Conservation (phyloP, 306 rosid species). For the Ammopiptanthus mongolicus region DNA sequence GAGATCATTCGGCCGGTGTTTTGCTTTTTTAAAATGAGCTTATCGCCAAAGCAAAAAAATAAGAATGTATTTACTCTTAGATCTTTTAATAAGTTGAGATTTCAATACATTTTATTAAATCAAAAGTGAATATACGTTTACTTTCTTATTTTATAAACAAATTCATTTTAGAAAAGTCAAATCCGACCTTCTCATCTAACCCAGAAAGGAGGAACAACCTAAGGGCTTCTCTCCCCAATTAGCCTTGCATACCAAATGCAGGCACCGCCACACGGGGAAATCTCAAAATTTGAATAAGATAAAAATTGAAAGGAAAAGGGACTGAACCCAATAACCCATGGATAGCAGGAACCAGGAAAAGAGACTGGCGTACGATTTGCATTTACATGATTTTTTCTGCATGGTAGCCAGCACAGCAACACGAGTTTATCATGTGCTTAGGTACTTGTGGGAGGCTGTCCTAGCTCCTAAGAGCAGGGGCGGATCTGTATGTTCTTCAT, state of each 20-base stretch:
- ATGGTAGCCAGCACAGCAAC: slow-evolving; percentile 55
- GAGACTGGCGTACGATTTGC: slow-evolving; percentile 23
- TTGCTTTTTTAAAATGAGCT: no score
- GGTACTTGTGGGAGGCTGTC: slow-evolving; percentile 46
- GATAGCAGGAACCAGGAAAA: neutral
- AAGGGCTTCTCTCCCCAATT: slow-evolving; percentile 4
- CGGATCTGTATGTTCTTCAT: no score
- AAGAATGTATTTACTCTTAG: no score
- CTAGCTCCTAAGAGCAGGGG: slow-evolving; percentile 37
- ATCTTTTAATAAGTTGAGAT: no score
- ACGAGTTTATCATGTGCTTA: slow-evolving; percentile 68
- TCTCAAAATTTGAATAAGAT: neutral
- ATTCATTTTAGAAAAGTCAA: no score
- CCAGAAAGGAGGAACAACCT: slow-evolving; percentile 31
- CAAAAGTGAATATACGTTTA: no score
- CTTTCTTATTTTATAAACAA: no score
- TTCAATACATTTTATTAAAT: no score
- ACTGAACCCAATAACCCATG: neutral
- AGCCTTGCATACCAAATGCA: slow-evolving; percentile 15
- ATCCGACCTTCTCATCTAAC: slow-evolving; percentile 42
- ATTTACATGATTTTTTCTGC: slow-evolving; percentile 20
- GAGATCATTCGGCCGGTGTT: slow-evolving; percentile 22
- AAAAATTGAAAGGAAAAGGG: neutral
- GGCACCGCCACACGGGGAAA: slow-evolving; percentile 29
- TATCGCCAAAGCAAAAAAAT: no score